Evolutionary conservation across 2,329 filamentous ascomycete genomes (phyloP).

Genomic region (Stagonosporopsis chrysanthemi): DNA sequence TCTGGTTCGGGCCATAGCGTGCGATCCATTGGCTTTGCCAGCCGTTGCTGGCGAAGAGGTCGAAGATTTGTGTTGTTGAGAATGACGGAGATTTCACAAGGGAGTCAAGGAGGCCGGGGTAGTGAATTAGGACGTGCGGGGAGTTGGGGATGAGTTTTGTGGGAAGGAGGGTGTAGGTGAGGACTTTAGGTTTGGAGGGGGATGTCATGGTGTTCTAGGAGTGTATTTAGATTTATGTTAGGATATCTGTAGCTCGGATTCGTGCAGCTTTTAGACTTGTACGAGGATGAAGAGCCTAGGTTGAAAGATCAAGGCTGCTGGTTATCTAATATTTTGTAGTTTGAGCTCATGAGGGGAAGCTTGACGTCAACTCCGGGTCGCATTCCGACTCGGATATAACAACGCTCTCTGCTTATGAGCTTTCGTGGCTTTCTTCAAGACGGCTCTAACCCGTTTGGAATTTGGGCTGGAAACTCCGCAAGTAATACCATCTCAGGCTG

Average conservation of each 20-base stretch:
- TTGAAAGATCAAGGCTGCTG: neutral
- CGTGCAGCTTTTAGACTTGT: neutral
- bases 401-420: neutral
- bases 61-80: conserved; percentile 47
- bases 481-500: neutral
- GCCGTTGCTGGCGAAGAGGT: conserved; percentile 57
- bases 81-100: conserved; percentile 34
- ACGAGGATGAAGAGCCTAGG: too few relatives aligned
- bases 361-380: conserved; percentile 13
- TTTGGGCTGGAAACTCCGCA: neutral
- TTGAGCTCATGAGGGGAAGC: conserved; percentile 21
- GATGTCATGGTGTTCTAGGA: neutral
- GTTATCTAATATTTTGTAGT: neutral
- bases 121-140: conserved; percentile 60
- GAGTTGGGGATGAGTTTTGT: conserved; percentile 52
- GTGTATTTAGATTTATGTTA: neutral
- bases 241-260: neutral
- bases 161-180: conserved; percentile 34
- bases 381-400: conserved; percentile 9
- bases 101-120: conserved; percentile 53
- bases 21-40: conserved; percentile 66
- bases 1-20: conserved; percentile 63
- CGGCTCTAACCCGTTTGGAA: neutral
- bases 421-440: neutral
- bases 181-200: conserved; percentile 10